phyloP scores from a whole-genome alignment of 805 yeast species.

The Metschnikowia cerradonensis region DNA sequence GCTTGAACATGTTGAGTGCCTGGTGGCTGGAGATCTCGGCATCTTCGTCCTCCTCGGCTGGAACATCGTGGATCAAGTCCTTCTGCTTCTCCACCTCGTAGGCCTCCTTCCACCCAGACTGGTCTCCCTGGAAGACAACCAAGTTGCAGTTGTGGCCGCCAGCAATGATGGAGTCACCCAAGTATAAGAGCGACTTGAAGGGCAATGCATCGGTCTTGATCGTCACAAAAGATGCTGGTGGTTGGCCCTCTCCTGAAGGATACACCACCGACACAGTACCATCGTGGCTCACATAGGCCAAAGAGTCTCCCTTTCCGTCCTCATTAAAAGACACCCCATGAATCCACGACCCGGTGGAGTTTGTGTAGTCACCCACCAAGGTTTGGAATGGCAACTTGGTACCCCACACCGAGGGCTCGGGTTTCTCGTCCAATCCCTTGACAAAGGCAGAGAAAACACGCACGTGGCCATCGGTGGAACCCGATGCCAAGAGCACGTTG shows the following conservation, averaged over 20 bases:
- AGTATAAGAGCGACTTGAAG: constrained; percentile 70
- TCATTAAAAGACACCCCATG: constrained; percentile 88
- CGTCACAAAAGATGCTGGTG: constrained; percentile 56
- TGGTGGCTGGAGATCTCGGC: constrained; percentile 64
- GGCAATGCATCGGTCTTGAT: constrained; percentile 73
- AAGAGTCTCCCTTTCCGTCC: constrained; percentile 52
- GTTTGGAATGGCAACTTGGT: constrained; percentile 92
- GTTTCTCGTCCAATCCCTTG: constrained; percentile 83
- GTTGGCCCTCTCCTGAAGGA: constrained; percentile 61
- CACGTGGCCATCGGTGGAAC: constrained; percentile 91
- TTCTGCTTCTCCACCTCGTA: constrained; percentile 50
- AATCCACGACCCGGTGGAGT: constrained; percentile 79
- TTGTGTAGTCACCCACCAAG: constrained; percentile 72
- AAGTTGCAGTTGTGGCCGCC: constrained; percentile 95
- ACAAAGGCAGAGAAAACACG: constrained; percentile 85
- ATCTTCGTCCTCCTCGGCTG: constrained; percentile 40
- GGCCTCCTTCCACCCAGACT: constrained; percentile 58
- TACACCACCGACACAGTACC: constrained; percentile 77
- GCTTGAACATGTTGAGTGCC: constrained; percentile 90
- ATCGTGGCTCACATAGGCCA: constrained; percentile 85
- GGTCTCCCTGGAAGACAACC: constrained; percentile 71
- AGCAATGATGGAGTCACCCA: constrained; percentile 63
- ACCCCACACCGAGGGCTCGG: constrained; percentile 86
- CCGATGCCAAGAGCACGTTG: constrained; percentile 79
- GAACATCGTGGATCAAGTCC: constrained; percentile 44